phyloP scores from a whole-genome alignment of 2,329 filamentous ascomycete genomes.

The Lachnellula occidentalis region DNA sequence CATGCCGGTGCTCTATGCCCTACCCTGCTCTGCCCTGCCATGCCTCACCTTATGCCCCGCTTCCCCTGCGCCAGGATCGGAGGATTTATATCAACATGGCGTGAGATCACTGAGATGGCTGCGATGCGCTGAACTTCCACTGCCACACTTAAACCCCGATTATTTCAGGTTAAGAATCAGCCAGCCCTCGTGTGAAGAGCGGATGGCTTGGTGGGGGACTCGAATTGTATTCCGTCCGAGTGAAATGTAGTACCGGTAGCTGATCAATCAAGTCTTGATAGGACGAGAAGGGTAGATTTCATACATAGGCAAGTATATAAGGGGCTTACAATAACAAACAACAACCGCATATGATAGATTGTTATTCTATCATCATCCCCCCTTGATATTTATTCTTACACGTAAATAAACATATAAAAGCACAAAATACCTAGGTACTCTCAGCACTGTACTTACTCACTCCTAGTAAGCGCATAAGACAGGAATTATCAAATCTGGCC shows the following conservation, averaged over 20 bases:
- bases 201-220: not conserved
- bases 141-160: not conserved
- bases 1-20: not conserved
- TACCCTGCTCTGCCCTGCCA: not conserved
- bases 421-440: too few relatives aligned
- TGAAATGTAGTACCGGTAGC: too few relatives aligned
- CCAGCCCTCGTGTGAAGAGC: not conserved
- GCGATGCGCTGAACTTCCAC: not conserved
- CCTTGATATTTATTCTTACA: too few relatives aligned
- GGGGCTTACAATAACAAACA: too few relatives aligned
- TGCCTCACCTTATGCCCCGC: not conserved
- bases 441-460: not conserved
- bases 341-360: too few relatives aligned
- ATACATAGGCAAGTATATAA: too few relatives aligned
- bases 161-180: not conserved
- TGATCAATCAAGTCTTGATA: too few relatives aligned
- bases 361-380: too few relatives aligned
- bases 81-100: not conserved
- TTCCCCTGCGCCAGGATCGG: not conserved
- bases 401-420: too few relatives aligned
- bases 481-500: not conserved
- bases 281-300: too few relatives aligned
- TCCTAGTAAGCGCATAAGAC: not conserved
- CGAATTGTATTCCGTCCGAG: not conserved
- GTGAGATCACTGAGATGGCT: not conserved